phyloP scores from a whole-genome alignment of 176 grass and related monocot species.

The Tillandsia leiboldiana region DNA sequence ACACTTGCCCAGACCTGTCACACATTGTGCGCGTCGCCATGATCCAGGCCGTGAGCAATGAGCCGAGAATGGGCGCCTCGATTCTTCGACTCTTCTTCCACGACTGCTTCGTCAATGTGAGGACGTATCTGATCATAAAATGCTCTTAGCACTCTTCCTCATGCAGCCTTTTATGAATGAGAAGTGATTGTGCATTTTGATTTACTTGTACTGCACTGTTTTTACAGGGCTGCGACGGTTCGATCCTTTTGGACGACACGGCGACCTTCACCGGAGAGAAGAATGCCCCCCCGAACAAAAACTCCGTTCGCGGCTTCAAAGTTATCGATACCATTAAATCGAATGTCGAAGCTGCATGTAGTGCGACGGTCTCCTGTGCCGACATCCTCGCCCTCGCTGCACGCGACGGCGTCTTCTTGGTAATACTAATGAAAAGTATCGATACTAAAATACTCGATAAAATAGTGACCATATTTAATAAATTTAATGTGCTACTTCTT shows the following conservation, averaged over 20 bases:
- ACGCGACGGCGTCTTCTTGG: conserved; percentile 49
- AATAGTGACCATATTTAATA: not conserved
- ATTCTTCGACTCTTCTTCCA: conserved; percentile 76
- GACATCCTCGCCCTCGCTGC: conserved; percentile 77
- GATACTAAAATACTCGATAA: too few relatives aligned
- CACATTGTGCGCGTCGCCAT: conserved; percentile 31
- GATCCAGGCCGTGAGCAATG: conserved; percentile 25
- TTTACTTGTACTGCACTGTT: not conserved
- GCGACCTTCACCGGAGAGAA: conserved; percentile 58
- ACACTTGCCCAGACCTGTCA: conserved; percentile 37
- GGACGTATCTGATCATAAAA: not conserved
- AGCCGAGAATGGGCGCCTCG: conserved; percentile 60
- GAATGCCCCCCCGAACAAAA: conserved; percentile 41
- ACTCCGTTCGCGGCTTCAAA: conserved; percentile 63
- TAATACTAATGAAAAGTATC: not conserved
- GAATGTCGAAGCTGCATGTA: conserved; percentile 44
- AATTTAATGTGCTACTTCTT: not conserved
- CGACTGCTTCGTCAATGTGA: conserved; percentile 75
- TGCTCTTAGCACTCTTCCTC: not conserved
- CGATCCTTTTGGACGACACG: conserved; percentile 52
- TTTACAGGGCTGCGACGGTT: conserved; percentile 59
- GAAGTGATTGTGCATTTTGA: not conserved
- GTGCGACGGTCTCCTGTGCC: conserved; percentile 60
- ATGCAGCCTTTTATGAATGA: not conserved
- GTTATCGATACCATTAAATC: conserved; percentile 77